These are phyloP conservation scores for Stephanodiscus triporus DNA, from an alignment of 108 stramenopile genomes.

Conservation along the genomic window DNA sequence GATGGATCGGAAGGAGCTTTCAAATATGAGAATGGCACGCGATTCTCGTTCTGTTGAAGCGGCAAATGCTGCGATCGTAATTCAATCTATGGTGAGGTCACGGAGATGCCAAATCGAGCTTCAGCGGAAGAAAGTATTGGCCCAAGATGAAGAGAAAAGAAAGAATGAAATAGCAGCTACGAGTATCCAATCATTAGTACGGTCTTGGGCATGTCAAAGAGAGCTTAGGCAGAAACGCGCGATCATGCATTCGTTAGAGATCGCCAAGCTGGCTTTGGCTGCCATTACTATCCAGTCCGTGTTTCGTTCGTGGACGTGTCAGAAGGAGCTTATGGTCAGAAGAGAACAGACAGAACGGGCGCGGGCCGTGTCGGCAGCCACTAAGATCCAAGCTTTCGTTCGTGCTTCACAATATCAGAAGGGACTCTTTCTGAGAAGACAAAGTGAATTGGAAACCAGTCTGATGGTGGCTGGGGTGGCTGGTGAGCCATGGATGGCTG, in stretches of 20 bases:
- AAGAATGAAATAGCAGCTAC: background rate
- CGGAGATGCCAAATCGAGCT: background rate
- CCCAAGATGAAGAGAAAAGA: background rate
- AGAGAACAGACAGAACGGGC: background rate
- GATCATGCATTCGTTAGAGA: background rate
- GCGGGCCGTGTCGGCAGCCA: background rate
- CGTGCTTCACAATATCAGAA: too few relatives aligned
- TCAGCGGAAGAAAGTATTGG: background rate
- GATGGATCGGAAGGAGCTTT: background rate
- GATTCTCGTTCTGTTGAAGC: background rate
- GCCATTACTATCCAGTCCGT: background rate
- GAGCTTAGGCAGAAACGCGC: background rate
- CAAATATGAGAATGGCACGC: background rate
- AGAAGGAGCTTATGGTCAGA: background rate
- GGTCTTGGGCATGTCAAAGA: background rate
- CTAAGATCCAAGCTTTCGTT: background rate
- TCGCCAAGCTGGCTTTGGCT: background rate
- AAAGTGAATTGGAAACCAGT: constrained; percentile 1
- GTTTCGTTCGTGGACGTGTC: background rate
- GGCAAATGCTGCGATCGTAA: background rate
- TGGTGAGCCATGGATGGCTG: background rate
- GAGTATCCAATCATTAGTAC: background rate
- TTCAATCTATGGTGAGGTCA: constrained; percentile 6
- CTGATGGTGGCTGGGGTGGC: background rate
- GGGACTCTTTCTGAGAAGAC: too few relatives aligned